Percentiles rank a stretch among this genome's conserved stretches.
Conservation (phyloP, 1,284 basidiomycete species). For the Phlebopus sp. region DNA sequence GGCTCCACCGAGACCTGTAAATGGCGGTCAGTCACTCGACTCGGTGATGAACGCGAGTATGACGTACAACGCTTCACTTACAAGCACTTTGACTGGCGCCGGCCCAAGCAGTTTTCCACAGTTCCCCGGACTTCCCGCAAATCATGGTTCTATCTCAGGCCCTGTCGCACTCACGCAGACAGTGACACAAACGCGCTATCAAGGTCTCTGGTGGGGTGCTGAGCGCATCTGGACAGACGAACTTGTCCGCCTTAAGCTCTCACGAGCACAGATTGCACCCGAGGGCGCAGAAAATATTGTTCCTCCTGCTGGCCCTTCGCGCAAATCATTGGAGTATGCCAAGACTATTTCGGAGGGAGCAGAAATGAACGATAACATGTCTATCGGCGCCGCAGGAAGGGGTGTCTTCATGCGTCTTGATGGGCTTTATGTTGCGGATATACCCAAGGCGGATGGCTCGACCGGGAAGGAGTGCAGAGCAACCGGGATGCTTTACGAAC, state of each 20-base stretch:
- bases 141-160: constrained; percentile 8
- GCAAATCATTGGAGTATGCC: constrained; percentile 34
- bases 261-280: constrained; percentile 62
- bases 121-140: background rate
- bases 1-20: constrained; percentile 7
- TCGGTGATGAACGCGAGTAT: constrained; percentile 35
- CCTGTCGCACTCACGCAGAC: constrained; percentile 31
- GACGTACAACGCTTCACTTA: constrained; percentile 34
- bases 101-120: constrained; percentile 11
- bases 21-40: constrained; percentile 23
- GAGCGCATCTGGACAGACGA: constrained; percentile 89
- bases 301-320: constrained; percentile 57
- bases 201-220: constrained; percentile 86
- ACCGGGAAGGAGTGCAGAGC: constrained; percentile 57
- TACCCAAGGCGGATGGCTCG: constrained; percentile 23
- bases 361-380: constrained; percentile 24
- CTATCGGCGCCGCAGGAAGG: constrained; percentile 55
- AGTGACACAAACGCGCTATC: constrained; percentile 55
- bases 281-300: constrained; percentile 54
- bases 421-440: constrained; percentile 58
- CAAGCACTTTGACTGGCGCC: constrained; percentile 1
- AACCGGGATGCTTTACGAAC: constrained; percentile 68
- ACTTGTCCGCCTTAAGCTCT: constrained; percentile 73
- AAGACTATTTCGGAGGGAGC: constrained; percentile 18
- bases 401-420: constrained; percentile 69